phyloP scores from a whole-genome alignment of 1,284 basidiomycete species.

The Ceratobasidium papillatum region DNA sequence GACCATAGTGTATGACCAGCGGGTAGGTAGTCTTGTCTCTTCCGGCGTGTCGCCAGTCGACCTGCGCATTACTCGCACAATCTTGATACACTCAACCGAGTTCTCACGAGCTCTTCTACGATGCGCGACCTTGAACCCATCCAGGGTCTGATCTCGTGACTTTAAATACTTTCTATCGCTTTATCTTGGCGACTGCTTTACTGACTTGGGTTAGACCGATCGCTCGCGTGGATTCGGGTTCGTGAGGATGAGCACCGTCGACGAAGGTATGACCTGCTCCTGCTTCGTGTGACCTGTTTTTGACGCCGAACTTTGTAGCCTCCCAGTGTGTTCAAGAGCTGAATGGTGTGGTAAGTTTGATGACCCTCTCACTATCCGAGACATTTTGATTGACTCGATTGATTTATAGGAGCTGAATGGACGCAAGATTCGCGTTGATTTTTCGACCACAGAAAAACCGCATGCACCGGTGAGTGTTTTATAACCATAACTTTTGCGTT shows the following conservation, averaged over 20 bases:
- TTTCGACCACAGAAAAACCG: constrained; percentile 90
- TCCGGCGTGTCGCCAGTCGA: not conserved
- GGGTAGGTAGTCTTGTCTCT: constrained; percentile 66
- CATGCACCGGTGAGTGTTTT: constrained; percentile 70
- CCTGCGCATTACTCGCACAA: not conserved
- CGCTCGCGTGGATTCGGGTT: constrained; percentile 98
- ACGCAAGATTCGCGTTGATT: constrained; percentile 95
- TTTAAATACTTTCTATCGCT: constrained; percentile 38
- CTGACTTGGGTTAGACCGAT: constrained; percentile 65
- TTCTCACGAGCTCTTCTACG: not conserved
- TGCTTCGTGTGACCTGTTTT: not conserved
- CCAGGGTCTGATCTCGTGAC: constrained; percentile 40
- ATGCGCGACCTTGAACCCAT: not conserved
- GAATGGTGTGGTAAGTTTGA: constrained; percentile 81
- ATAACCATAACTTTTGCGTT: too few species aligned
- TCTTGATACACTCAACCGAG: not conserved
- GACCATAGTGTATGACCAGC: constrained; percentile 97
- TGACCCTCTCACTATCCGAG: not conserved
- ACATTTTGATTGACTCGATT: not conserved
- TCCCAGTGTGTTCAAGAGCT: constrained; percentile 86
- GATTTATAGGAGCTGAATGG: constrained; percentile 84
- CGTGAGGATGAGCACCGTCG: constrained; percentile 88
- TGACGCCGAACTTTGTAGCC: constrained; percentile 56
- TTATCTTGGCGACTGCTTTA: constrained; percentile 37
- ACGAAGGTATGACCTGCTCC: constrained; percentile 60